Conservation (phyloP, 805 yeast genomes). For the Starmera amethionina region DNA sequence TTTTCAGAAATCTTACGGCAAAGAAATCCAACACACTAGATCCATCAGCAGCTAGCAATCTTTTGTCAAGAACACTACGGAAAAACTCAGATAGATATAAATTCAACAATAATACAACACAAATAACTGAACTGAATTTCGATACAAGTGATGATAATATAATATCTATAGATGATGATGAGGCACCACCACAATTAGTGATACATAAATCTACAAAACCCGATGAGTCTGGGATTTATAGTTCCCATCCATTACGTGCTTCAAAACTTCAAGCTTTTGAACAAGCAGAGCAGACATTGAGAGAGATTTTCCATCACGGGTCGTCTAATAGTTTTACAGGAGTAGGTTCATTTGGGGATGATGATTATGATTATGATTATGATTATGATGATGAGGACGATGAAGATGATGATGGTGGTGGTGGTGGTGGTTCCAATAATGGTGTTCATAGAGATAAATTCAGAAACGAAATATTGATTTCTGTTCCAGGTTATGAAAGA, state of each 20-base stretch:
- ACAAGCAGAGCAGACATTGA: conserved; percentile 15
- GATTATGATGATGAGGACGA: conserved; percentile 15
- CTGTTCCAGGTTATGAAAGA: conserved; percentile 15
- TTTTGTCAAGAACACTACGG: conserved; percentile 16
- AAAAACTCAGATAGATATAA: conserved; percentile 17
- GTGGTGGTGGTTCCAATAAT: conserved; percentile 15
- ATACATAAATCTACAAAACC: conserved; percentile 19
- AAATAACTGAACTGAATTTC: too few species aligned
- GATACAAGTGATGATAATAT: too few species aligned
- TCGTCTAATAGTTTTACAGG: too few species aligned
- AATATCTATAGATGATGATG: neutral
- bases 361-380: too few species aligned
- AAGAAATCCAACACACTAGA: conserved; percentile 7
- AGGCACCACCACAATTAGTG: conserved; percentile 7
- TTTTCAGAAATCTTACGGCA: conserved; percentile 12
- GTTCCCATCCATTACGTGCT: conserved; percentile 14
- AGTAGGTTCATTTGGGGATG: too few species aligned
- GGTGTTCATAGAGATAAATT: conserved; percentile 7
- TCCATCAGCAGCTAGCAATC: conserved; percentile 9
- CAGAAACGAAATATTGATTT: conserved; percentile 16
- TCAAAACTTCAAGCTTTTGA: conserved; percentile 16
- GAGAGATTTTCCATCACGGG: conserved; percentile 12
- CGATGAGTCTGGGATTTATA: conserved; percentile 15
- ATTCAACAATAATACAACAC: neutral
- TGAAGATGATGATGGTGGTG: conserved; percentile 20